Percentiles rank a stretch among this genome's conserved stretches.
Conservation (phyloP, 1,139 yeast species). For the Debaryomyces singareniensis region DNA sequence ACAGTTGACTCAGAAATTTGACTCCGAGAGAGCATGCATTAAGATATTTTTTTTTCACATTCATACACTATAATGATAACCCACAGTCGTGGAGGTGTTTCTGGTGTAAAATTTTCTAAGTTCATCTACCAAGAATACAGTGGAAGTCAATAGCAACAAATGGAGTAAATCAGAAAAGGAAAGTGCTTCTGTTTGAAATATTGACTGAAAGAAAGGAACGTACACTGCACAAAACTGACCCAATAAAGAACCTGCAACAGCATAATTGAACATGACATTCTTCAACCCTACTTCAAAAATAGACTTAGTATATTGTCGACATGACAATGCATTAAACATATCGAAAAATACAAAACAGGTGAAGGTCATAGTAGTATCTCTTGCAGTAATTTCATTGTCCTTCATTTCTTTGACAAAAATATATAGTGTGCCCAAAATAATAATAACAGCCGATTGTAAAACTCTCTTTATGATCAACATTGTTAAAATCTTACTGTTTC, state of each 20-base stretch:
- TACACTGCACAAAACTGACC: constrained; percentile 96
- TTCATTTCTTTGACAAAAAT: constrained; percentile 81
- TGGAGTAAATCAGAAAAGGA: constrained; percentile 59
- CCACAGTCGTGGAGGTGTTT: constrained; percentile 1
- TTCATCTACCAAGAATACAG: constrained; percentile 86
- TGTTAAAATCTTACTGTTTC: constrained; percentile 79
- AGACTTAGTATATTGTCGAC: constrained; percentile 82
- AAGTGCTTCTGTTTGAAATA: constrained; percentile 92
- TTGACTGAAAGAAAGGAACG: constrained; percentile 81
- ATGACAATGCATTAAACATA: constrained; percentile 91
- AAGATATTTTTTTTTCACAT: too few species aligned
- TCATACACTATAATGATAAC: too few species aligned
- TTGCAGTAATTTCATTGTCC: constrained; percentile 73
- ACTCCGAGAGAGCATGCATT: too few species aligned
- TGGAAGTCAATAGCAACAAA: constrained; percentile 59
- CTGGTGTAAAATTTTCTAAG: constrained; percentile 44
- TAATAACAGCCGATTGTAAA: constrained; percentile 65
- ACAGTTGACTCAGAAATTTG: too few species aligned
- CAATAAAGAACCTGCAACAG: constrained; percentile 80
- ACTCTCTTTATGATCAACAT: constrained; percentile 62
- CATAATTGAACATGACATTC: constrained; percentile 87
- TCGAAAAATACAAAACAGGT: constrained; percentile 93
- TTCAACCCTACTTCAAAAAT: constrained; percentile 69
- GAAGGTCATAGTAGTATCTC: constrained; percentile 98
- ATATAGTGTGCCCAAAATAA: constrained; percentile 73